Base-by-base conservation (phyloP, 2,329 filamentous ascomycete genomes). In the Biscogniauxia marginata region DNA sequence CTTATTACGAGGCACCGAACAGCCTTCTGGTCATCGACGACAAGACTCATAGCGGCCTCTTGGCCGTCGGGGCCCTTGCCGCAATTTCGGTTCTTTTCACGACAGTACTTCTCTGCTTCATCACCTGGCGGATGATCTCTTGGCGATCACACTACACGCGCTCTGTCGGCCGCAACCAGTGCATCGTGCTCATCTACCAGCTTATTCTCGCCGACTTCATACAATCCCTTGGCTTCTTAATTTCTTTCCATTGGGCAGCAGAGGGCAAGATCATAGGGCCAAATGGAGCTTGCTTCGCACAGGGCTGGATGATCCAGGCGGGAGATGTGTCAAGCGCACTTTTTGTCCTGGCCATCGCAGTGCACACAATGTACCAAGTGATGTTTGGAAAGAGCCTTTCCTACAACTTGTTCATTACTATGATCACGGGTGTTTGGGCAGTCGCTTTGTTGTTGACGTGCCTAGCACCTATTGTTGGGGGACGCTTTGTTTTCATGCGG, bases 181-280 rank as follows among this genome's bases (percentile, higher is more conserved):
- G 81, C 57, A 73, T 83, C 57, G 71, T 84, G 2, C 73, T 84
- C 7, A 82, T 84, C 54, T 78, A 81, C 65, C 83, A 84, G 64
- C 77, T 84, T 7, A 67, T 82, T 22, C 69, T 79, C 52, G 79
- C 80, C 24, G 79, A 83, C 60, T 70, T 80, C 18, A 74, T 79
- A 59, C 80, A 83, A 63, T 74, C 77, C 11, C 63, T 78, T 4
- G 74, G 77, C 0, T 82, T 81, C 62, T 53, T 82, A 20, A 70
- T 82, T 50, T 80, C 77, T 25, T 78, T 80, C 46, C 74, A 82
- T 63, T 84, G 81, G 81, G 71, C 78, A 19, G 66, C 72, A 1
- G 57, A 74, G 48, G 71, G 78, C 51, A 69, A 71, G 2, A 75
- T 84, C 22, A 65, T 77, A 11, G 77, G 80, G 2, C 74, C 75